Conservation (phyloP, 805 yeast genomes). For the Yarrowia phangngaensis region DNA sequence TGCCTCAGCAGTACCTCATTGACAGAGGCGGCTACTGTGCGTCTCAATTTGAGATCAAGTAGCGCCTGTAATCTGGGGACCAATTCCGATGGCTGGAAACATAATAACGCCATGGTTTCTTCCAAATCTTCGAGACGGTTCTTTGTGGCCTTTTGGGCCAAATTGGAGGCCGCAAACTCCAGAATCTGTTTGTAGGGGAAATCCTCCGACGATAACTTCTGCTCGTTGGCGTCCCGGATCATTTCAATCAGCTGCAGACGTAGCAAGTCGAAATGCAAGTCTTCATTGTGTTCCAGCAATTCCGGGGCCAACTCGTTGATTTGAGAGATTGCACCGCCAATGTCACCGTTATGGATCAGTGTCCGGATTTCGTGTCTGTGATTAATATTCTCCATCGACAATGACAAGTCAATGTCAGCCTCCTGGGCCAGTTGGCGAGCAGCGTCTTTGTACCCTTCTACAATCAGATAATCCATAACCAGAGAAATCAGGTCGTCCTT, state of each 20-base stretch:
- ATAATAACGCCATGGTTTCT: constrained; percentile 74
- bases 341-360: constrained; percentile 55
- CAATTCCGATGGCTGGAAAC: constrained; percentile 43
- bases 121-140: constrained; percentile 65
- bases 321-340: constrained; percentile 54
- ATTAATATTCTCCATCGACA: constrained; percentile 51
- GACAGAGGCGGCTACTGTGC: constrained; percentile 64
- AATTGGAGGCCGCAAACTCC: constrained; percentile 41
- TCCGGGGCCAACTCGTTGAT: constrained; percentile 61
- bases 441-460: constrained; percentile 72
- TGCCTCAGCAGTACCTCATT: constrained; percentile 57
- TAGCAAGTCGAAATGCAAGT: constrained; percentile 66
- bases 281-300: constrained; percentile 58
- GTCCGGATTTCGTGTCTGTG: constrained; percentile 53
- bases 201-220: constrained; percentile 29
- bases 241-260: constrained; percentile 75
- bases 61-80: constrained; percentile 49
- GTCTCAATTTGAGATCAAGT: constrained; percentile 57
- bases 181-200: constrained; percentile 31
- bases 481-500: constrained; percentile 45
- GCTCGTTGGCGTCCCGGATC: constrained; percentile 48
- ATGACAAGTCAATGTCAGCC: constrained; percentile 35
- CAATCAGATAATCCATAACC: constrained; percentile 67
- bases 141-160: constrained; percentile 58
- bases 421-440: constrained; percentile 61